Percentiles rank a stretch among this genome's conserved stretches.
Conservation (phyloP, 179 eudicot species). For the Corrigiola litoralis region DNA sequence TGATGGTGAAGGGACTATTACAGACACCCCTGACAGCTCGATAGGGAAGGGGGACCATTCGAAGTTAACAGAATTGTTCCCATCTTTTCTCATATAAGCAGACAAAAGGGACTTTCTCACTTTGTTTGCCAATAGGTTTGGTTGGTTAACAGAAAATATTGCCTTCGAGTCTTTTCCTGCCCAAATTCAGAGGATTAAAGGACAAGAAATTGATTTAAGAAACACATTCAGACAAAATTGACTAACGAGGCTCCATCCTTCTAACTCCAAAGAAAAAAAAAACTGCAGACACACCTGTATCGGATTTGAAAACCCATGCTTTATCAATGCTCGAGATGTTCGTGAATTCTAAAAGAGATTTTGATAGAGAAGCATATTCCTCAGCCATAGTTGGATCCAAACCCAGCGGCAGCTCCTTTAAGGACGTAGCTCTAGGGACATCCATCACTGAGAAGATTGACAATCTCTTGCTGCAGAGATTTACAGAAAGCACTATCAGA, state of each 20-base stretch:
- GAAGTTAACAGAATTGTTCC: slow-evolving; percentile 33
- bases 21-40: slow-evolving; percentile 68
- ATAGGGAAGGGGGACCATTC: slow-evolving; percentile 87
- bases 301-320: slow-evolving; percentile 74
- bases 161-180: slow-evolving; percentile 65
- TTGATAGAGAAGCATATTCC: slow-evolving; percentile 59
- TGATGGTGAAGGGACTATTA: slow-evolving; percentile 81
- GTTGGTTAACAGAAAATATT: slow-evolving; percentile 70
- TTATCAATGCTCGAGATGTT: slow-evolving; percentile 52
- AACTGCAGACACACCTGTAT: slow-evolving; percentile 33
- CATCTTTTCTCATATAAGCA: slow-evolving; percentile 46
- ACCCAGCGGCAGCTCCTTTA: slow-evolving; percentile 38
- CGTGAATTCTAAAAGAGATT: slow-evolving; percentile 49
- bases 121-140: slow-evolving; percentile 74
- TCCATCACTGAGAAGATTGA: slow-evolving; percentile 45
- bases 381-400: slow-evolving; percentile 44
- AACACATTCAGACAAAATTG: neutral
- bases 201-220: neutral
- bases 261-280: neutral
- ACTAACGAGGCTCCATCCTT: neutral
- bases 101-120: slow-evolving; percentile 56
- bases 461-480: slow-evolving; percentile 20
- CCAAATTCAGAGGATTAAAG: neutral
- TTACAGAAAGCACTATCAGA: neutral
- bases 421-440: slow-evolving; percentile 29